phyloP scores from a whole-genome alignment of 371 early-diverging fungal species.

The Apophysomyces ossiformis region DNA sequence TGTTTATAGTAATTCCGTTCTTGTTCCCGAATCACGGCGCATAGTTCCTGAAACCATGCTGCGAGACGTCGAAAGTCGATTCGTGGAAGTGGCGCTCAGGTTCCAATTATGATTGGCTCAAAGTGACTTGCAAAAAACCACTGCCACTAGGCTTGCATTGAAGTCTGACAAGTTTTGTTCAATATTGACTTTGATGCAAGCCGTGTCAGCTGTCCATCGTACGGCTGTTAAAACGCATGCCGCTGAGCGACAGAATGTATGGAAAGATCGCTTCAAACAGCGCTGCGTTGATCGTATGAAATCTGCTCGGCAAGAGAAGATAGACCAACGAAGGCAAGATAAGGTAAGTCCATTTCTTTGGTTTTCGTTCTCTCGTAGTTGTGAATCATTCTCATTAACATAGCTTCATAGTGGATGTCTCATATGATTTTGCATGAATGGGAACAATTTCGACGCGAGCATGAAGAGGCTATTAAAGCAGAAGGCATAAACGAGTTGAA shows the following conservation, averaged over 20 bases:
- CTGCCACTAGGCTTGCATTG: too few relatives aligned
- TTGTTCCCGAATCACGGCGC: too few relatives aligned
- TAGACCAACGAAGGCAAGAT: neutral
- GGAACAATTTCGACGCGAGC: neutral
- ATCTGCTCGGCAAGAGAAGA: neutral
- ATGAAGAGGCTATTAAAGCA: neutral
- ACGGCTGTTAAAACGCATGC: neutral
- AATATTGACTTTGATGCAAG: neutral
- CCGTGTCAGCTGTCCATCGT: neutral
- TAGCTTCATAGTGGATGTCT: neutral
- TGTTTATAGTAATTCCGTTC: too few relatives aligned
- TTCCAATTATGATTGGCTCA: too few relatives aligned
- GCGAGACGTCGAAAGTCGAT: too few relatives aligned
- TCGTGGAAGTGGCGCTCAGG: too few relatives aligned
- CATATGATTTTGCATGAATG: neutral
- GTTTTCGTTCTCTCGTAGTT: neutral
- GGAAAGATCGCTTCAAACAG: neutral
- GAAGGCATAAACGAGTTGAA: neutral
- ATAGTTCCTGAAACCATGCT: too few relatives aligned
- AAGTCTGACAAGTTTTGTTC: neutral
- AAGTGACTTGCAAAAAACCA: too few relatives aligned
- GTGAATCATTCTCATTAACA: neutral
- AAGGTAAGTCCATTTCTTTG: neutral
- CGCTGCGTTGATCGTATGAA: neutral
- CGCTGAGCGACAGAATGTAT: neutral